These are phyloP conservation scores for Penicillium sp. DNA, from an alignment of 2,329 filamentous ascomycete genomes.

Conservation along the genomic window DNA sequence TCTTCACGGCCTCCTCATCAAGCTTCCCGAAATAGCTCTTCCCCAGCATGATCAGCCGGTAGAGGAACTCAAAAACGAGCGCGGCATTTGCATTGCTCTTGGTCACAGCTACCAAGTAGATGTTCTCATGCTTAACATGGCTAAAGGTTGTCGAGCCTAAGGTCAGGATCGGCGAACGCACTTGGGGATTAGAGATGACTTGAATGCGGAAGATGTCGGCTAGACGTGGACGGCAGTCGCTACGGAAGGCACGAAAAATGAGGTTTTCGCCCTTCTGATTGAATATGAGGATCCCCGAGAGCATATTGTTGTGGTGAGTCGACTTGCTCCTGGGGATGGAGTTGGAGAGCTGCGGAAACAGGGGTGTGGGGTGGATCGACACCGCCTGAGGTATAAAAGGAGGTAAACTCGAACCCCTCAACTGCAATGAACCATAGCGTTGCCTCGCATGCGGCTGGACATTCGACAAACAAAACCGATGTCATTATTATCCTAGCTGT, in stretches of 20 bases:
- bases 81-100: slow-evolving; percentile 99
- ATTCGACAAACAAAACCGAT: no score
- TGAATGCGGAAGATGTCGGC: slow-evolving; percentile 99
- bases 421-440: not conserved
- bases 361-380: slow-evolving; percentile 18
- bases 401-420: not conserved
- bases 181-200: slow-evolving; percentile 96
- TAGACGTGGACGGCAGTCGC: slow-evolving; percentile 94
- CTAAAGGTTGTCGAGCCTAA: slow-evolving; percentile 97
- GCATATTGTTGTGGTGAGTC: slow-evolving; percentile 60
- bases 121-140: slow-evolving; percentile 99
- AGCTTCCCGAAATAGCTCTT: slow-evolving; percentile 98
- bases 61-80: slow-evolving; percentile 95
- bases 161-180: slow-evolving; percentile 94
- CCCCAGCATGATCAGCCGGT: slow-evolving; percentile 83
- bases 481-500: no score
- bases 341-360: slow-evolving; percentile 13
- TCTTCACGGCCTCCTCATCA: slow-evolving; percentile 99
- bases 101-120: slow-evolving; percentile 94
- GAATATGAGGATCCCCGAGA: slow-evolving; percentile 96
- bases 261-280: slow-evolving; percentile 99
- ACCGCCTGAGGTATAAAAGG: slow-evolving; percentile 17
- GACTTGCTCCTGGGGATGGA: slow-evolving; percentile 8
- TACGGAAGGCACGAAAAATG: slow-evolving; percentile 97
- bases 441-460: no score